Percentiles rank a stretch among this genome's conserved stretches.
Conservation (phyloP, 1,139 yeast species). For the Meyerozyma guilliermondii region DNA sequence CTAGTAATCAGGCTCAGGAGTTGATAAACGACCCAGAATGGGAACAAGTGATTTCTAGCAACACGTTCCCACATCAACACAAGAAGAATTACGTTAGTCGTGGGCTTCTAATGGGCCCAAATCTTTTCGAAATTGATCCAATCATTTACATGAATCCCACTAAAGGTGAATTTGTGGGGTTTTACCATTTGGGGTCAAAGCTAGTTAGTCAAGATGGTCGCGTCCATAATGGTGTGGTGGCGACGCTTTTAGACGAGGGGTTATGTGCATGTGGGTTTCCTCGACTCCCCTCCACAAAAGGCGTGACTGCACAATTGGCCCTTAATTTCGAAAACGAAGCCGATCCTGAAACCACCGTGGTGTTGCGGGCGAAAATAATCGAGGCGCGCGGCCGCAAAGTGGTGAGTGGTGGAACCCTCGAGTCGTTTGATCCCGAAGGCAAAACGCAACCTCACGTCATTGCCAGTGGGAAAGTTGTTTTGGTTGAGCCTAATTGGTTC, state of each 20-base stretch:
- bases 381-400: conserved; percentile 78
- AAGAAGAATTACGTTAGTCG: conserved; percentile 58
- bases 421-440: conserved; percentile 25
- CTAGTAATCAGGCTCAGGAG: conserved; percentile 25
- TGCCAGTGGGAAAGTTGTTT: conserved; percentile 57
- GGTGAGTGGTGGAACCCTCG: conserved; percentile 60
- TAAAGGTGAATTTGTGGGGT: conserved; percentile 48
- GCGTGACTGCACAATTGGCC: conserved; percentile 82
- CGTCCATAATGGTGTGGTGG: conserved; percentile 81
- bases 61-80: conserved; percentile 57
- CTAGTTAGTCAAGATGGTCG: conserved; percentile 67
- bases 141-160: conserved; percentile 45
- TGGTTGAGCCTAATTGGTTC: conserved; percentile 81
- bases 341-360: conserved; percentile 60
- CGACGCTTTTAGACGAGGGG: conserved; percentile 83
- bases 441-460: conserved; percentile 26
- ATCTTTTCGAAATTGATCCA: conserved; percentile 64
- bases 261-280: conserved; percentile 86
- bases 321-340: conserved; percentile 65
- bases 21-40: conserved; percentile 24
- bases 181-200: conserved; percentile 66
- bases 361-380: conserved; percentile 62
- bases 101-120: conserved; percentile 60
- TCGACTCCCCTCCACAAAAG: conserved; percentile 71
- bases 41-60: conserved; percentile 27